Base-by-base conservation (phyloP, 2,329 filamentous ascomycete species). In the Diaporthe sp. region DNA sequence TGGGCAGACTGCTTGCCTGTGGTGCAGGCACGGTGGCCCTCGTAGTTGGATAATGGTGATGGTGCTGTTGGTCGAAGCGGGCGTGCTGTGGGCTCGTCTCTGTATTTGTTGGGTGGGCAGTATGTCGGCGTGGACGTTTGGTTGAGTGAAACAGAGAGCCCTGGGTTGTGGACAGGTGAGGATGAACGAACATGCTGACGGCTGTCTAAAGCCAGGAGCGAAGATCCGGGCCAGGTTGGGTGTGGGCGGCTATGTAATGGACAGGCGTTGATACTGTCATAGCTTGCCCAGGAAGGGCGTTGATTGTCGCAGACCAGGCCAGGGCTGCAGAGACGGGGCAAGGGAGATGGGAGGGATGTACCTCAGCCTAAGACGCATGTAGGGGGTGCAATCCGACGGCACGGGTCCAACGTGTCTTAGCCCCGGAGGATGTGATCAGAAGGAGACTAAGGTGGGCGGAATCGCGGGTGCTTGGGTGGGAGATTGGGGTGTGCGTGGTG, bases 231-330 rank as follows among this genome's bases (percentile, higher is more conserved):
- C 10, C 69, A 22, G 30, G 50, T n/a, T 40, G 47, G 55, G 55
- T 42, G 55, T 42, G 42, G 64, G 69, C 68, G 75, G 73, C 73
- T 76, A 76, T 75, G 73, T 73, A 76, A 75, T 72, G 60, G 30
- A 64, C 30, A 47, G 64, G 70, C 68, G 54, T 76, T 76, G 70
- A 76, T 76, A 72, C 72, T 74, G 73, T 76, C 75, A 76, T 76
- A 71, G 67, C 58, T 54, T 54, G 38, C 22, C 22, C 45, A 9
- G 38, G 22, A n/a, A n/a, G 22, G 25, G 57, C 66, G 74, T 54
- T 68, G 67, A 55, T 57, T 72, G 73, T 54, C 35, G 73, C 57
- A 72, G 68, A 52, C 40, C 60, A 58, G 61, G 15, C 70, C 47
- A 68, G 64, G 64, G 57, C 52, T 42, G 68, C 2, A 35, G 54